Evolutionary conservation across 345 rosid species (phyloP).

Genomic region (Dipteronia dyeriana): DNA sequence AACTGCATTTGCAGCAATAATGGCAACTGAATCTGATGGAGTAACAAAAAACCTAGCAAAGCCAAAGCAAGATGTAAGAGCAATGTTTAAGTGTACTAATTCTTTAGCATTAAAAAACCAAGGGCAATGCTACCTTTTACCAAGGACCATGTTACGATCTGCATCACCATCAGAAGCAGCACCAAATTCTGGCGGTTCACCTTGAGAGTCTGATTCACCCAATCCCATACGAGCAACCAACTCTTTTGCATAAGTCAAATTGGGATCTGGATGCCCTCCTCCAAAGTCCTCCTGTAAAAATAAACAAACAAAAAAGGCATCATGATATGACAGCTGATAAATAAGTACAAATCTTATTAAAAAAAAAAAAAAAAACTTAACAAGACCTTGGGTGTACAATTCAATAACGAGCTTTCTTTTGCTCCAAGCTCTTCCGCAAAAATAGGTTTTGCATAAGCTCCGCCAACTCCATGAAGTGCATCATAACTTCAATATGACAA

Average conservation of each 20-base stretch:
- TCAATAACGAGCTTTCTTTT: slow-evolving; percentile 75
- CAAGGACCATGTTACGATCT: slow-evolving; percentile 98
- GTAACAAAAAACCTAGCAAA: slow-evolving; percentile 88
- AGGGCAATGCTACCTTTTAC: slow-evolving; percentile 70
- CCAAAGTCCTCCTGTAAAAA: slow-evolving; percentile 92
- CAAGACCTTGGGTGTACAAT: slow-evolving; percentile 89
- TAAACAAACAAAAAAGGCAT: slow-evolving; percentile 9
- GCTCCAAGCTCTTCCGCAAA: slow-evolving; percentile 99
- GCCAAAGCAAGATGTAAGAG: slow-evolving; percentile 12
- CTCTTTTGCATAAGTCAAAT: slow-evolving; percentile 97
- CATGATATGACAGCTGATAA: not conserved
- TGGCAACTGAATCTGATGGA: slow-evolving; percentile 98
- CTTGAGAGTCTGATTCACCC: slow-evolving; percentile 66
- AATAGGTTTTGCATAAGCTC: slow-evolving; percentile 86
- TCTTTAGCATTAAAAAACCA: slow-evolving; percentile 6
- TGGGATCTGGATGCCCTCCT: slow-evolving; percentile 99
- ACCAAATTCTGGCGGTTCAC: slow-evolving; percentile 96
- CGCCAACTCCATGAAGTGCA: slow-evolving; percentile 97
- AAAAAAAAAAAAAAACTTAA: slow-evolving; percentile 10
- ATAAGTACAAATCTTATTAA: slow-evolving; percentile 1
- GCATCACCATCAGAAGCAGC: slow-evolving; percentile 99
- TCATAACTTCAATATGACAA: slow-evolving; percentile 64
- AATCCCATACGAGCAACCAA: slow-evolving; percentile 95
- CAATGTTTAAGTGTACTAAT: not conserved
- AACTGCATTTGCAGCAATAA: slow-evolving; percentile 97